Conservation (phyloP, 2,329 filamentous ascomycete genomes). For the Trichoderma harzianum region DNA sequence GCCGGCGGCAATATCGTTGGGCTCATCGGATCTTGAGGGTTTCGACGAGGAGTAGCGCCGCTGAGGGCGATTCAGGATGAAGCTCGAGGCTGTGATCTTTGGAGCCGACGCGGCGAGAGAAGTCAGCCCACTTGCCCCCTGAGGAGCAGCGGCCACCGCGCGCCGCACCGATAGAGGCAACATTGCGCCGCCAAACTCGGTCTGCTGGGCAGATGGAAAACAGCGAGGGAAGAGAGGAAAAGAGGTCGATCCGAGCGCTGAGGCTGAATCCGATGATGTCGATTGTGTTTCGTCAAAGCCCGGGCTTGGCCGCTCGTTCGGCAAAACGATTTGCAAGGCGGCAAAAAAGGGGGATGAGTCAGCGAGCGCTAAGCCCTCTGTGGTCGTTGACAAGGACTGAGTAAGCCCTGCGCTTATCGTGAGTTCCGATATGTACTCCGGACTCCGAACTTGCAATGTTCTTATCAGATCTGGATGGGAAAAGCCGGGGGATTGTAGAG, state of each 20-base stretch:
- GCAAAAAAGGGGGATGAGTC: conserved; percentile 16
- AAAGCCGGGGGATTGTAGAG: not conserved
- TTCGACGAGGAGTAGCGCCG: conserved; percentile 60
- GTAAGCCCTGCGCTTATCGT: conserved; percentile 13
- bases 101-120: conserved; percentile 41
- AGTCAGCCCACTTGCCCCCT: conserved; percentile 42
- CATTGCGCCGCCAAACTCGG: conserved; percentile 40
- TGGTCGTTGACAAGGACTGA: conserved; percentile 25
- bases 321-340: conserved; percentile 34
- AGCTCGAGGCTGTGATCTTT: conserved; percentile 36
- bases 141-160: conserved; percentile 47
- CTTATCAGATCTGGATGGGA: conserved; percentile 3
- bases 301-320: conserved; percentile 35
- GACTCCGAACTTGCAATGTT: not conserved
- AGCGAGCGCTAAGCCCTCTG: conserved; percentile 18
- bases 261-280: conserved; percentile 35
- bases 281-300: conserved; percentile 33
- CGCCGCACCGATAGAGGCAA: conserved; percentile 56
- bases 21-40: conserved; percentile 57
- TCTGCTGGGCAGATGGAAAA: conserved; percentile 1
- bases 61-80: conserved; percentile 44
- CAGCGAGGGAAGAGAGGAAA: conserved; percentile 21
- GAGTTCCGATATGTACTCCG: not conserved
- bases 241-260: conserved; percentile 22
- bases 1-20: conserved; percentile 48